These are phyloP conservation scores for Populus tremula DNA, from an alignment of 345 rosid species.

Conservation along the genomic window DNA sequence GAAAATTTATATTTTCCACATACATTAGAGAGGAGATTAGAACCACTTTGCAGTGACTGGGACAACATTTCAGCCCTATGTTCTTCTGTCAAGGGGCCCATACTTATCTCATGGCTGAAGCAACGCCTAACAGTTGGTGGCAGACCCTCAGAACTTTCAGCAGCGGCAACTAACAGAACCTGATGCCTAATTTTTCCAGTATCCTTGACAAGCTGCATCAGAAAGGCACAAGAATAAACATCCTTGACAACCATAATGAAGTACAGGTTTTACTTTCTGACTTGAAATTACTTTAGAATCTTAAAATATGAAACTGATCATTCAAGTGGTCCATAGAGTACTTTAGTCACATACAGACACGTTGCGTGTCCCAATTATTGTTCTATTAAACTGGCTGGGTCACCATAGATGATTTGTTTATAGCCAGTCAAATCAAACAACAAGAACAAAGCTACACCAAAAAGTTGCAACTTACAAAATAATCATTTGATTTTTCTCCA, in stretches of 20 bases:
- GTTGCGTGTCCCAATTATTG: neutral
- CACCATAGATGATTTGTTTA: neutral
- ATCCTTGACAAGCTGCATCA: constrained; percentile 42
- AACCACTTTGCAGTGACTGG: constrained; percentile 64
- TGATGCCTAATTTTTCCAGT: constrained; percentile 40
- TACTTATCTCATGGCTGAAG: constrained; percentile 88
- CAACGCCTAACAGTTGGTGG: constrained; percentile 85
- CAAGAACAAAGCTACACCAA: neutral
- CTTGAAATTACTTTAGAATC: neutral
- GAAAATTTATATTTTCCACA: constrained; percentile 22
- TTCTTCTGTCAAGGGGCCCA: constrained; percentile 76
- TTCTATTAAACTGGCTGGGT: neutral
- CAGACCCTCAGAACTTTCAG: constrained; percentile 82
- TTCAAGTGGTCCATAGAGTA: neutral
- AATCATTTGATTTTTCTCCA: constrained; percentile 42
- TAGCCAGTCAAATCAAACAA: neutral
- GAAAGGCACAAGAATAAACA: constrained; percentile 14
- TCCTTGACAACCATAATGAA: neutral
- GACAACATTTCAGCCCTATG: constrained; percentile 74
- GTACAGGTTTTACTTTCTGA: neutral
- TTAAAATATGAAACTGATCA: neutral
- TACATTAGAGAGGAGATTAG: constrained; percentile 64
- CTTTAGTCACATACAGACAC: neutral
- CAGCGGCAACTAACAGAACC: constrained; percentile 78
- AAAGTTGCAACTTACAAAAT: constrained; percentile 50